These are phyloP conservation scores for Casaregolazyma suthepensis DNA, from an alignment of 1,139 yeast genomes.

Conservation along the genomic window DNA sequence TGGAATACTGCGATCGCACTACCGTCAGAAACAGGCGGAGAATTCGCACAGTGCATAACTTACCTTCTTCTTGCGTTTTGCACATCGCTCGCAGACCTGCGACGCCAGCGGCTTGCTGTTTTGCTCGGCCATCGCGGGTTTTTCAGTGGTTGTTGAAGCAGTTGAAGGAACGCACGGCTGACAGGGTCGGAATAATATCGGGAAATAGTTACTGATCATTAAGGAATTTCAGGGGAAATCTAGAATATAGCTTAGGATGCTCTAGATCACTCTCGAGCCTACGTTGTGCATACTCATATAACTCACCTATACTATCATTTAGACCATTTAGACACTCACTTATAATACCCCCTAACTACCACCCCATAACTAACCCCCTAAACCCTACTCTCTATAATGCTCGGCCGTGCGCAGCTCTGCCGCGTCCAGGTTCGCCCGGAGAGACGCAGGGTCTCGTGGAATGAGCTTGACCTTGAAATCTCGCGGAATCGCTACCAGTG, in stretches of 20 bases:
- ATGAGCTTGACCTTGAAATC: constrained; percentile 23
- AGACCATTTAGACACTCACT: too few species aligned
- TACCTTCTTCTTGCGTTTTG: constrained; percentile 21
- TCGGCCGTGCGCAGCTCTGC: constrained; percentile 19
- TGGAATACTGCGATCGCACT: constrained; percentile 21
- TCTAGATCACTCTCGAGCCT: too few species aligned
- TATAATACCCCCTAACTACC: too few species aligned
- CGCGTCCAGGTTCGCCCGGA: constrained; percentile 17
- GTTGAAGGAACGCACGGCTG: too few species aligned
- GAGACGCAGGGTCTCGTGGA: constrained; percentile 18
- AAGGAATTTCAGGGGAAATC: too few species aligned
- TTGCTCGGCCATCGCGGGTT: background rate
- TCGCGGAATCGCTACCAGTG: constrained; percentile 24
- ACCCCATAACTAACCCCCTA: background rate
- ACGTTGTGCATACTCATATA: too few species aligned
- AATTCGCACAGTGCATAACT: background rate
- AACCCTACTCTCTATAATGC: constrained; percentile 13
- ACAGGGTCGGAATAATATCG: too few species aligned
- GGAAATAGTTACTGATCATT: too few species aligned
- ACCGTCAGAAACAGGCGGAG: background rate
- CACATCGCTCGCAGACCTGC: constrained; percentile 22
- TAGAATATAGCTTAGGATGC: too few species aligned
- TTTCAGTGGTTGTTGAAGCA: too few species aligned
- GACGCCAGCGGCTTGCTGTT: constrained; percentile 14
- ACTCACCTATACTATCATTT: too few species aligned